Evolutionary conservation across 2,329 filamentous ascomycete species (phyloP).

Genomic region (Alternaria dauci): DNA sequence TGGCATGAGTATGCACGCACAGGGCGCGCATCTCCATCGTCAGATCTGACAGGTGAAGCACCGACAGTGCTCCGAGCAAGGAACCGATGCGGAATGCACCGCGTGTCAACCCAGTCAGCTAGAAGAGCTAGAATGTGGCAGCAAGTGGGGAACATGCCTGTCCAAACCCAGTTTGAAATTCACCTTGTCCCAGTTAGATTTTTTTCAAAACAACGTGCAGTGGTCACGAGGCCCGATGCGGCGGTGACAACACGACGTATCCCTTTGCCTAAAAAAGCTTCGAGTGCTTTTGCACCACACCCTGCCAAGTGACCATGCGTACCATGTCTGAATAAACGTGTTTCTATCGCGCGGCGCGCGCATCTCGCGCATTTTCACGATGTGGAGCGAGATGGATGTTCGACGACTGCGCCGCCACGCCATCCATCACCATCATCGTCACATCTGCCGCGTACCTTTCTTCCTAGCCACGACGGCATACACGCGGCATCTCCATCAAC

Average conservation of each 20-base stretch:
- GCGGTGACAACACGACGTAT: background rate
- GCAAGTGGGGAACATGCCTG: background rate
- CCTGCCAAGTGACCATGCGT: background rate
- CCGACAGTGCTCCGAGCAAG: background rate
- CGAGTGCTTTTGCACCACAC: background rate
- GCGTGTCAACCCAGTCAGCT: background rate
- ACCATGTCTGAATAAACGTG: background rate
- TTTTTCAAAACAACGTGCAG: background rate
- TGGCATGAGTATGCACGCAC: background rate
- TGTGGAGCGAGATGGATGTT: background rate
- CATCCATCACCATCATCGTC: background rate
- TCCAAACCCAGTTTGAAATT: background rate
- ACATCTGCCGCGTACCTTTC: background rate
- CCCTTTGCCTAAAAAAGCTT: background rate
- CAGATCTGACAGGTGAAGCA: background rate
- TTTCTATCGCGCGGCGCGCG: background rate
- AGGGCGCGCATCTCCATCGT: background rate
- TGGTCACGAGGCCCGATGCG: background rate
- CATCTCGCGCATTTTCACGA: background rate
- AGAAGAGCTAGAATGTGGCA: background rate
- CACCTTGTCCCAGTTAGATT: background rate
- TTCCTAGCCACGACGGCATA: background rate
- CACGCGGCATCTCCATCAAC: background rate
- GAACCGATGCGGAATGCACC: background rate
- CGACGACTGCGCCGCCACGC: background rate